These are phyloP conservation scores for Ustilago loliicola DNA, from an alignment of 1,284 basidiomycete genomes.

Conservation along the genomic window DNA sequence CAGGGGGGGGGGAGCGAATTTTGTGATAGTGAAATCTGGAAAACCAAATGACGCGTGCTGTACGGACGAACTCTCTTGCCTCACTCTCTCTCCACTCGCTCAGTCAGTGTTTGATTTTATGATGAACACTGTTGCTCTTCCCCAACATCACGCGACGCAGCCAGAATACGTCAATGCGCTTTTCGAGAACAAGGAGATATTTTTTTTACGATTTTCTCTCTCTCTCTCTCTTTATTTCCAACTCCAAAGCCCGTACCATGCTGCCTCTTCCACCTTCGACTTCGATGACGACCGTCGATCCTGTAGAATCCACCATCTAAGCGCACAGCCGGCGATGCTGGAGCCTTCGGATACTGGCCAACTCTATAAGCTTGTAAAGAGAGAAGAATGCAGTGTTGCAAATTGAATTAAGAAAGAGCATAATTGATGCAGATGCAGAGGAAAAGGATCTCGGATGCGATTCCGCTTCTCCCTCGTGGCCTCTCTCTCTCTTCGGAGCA, in stretches of 20 bases:
- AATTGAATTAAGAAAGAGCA: not conserved
- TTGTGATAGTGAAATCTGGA: not conserved
- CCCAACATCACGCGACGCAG: conserved; percentile 15
- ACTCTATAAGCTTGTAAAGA: not conserved
- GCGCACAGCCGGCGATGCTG: no score
- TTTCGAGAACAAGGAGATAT: no score
- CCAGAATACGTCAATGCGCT: conserved; percentile 20
- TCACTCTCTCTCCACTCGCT: not conserved
- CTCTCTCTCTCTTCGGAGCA: no score
- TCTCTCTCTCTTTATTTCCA: not conserved
- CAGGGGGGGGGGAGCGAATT: not conserved
- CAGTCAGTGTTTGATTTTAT: not conserved
- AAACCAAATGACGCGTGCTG: not conserved
- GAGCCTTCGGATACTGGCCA: no score
- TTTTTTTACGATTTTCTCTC: not conserved
- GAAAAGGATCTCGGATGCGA: not conserved
- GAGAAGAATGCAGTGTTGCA: not conserved
- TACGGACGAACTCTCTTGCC: conserved; percentile 3
- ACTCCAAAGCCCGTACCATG: not conserved
- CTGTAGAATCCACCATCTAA: not conserved
- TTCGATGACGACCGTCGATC: not conserved
- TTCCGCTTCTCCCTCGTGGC: no score
- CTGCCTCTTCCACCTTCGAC: not conserved
- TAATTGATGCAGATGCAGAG: conserved; percentile 1
- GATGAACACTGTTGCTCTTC: not conserved